Percentiles rank a stretch among this genome's conserved stretches.
These are phyloP conservation scores for Rhododendron molle DNA, from an alignment of 148 eudicot genomes.

Conservation along the genomic window DNA sequence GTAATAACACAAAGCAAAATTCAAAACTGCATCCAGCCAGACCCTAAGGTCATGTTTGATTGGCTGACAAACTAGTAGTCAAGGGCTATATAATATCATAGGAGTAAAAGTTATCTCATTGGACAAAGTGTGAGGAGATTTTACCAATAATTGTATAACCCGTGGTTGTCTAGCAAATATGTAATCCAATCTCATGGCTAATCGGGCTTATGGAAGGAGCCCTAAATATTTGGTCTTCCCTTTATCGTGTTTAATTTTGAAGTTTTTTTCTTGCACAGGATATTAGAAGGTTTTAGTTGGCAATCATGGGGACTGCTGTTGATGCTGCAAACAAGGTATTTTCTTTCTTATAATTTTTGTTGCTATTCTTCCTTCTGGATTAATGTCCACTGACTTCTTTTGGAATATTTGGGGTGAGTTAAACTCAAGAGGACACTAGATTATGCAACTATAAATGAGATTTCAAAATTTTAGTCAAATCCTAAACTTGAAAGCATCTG, in stretches of 20 bases:
- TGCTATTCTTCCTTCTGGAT: not conserved
- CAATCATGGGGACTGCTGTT: constrained; percentile 20
- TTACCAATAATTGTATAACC: not conserved
- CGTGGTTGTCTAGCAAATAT: not conserved
- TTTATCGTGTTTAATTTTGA: not conserved
- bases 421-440: not conserved
- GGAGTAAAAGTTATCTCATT: not conserved
- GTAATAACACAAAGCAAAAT: not conserved
- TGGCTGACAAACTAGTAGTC: not conserved
- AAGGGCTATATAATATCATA: not conserved
- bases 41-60: not conserved
- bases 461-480: not conserved
- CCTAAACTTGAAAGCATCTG: not conserved
- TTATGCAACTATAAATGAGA: not conserved
- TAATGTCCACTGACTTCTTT: not conserved
- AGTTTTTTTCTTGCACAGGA: not conserved
- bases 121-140: not conserved
- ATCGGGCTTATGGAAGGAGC: not conserved
- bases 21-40: not conserved
- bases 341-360: not conserved
- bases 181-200: not conserved
- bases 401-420: not conserved
- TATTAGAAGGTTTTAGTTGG: not conserved
- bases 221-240: not conserved
- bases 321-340: constrained; percentile 22